Evolutionary conservation across 345 rosid species (phyloP).

Genomic region (Trapa incisa): DNA sequence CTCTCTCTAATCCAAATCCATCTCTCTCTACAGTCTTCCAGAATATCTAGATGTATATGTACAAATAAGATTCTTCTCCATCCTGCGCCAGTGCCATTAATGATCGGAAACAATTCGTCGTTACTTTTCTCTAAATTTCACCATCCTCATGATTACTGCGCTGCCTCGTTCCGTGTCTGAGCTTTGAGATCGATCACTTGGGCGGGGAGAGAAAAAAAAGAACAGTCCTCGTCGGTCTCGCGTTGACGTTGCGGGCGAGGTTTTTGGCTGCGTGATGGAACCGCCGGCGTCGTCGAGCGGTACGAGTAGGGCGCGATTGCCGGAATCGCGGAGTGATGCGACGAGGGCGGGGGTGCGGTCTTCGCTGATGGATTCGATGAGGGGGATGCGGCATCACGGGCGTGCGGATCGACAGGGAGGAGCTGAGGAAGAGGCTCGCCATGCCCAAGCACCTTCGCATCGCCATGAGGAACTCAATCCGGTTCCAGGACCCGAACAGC

Average conservation of each 20-base stretch:
- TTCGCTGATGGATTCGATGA: conserved; percentile 54
- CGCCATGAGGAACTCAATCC: conserved; percentile 49
- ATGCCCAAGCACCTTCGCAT: conserved; percentile 64
- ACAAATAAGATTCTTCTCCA: background rate
- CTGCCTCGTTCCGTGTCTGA: background rate
- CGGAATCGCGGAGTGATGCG: conserved; percentile 33
- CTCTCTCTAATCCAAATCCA: background rate
- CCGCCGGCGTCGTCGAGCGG: background rate
- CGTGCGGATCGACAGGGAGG: conserved; percentile 56
- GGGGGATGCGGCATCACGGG: conserved; percentile 48
- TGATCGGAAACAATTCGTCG: background rate
- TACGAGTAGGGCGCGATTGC: background rate
- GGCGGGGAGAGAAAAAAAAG: background rate
- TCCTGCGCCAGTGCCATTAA: background rate
- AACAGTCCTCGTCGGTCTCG: background rate
- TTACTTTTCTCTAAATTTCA: background rate
- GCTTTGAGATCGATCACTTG: background rate
- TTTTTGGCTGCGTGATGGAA: background rate
- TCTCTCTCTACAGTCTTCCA: background rate
- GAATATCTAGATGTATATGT: background rate
- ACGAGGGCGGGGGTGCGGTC: conserved; percentile 44
- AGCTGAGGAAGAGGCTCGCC: conserved; percentile 36
- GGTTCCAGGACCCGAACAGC: conserved; percentile 26
- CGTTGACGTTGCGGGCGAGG: too few relatives aligned
- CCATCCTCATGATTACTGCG: background rate